Evolutionary conservation across 2,329 filamentous ascomycete genomes (phyloP).

Genomic region (Pseudogymnoascus sp.): DNA sequence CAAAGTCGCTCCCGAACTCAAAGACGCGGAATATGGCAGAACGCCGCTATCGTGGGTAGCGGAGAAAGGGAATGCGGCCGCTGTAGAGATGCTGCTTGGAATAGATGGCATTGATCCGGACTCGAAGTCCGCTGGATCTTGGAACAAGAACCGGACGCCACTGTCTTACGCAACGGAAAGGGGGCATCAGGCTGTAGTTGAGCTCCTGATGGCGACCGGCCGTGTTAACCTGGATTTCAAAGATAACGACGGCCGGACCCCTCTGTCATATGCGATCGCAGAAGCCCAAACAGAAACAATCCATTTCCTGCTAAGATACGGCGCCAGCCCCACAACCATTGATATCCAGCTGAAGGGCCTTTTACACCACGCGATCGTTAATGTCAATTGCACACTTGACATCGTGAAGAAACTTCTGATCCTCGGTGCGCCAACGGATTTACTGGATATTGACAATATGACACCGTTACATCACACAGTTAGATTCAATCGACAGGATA

Average conservation of each 20-base stretch:
- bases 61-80: background rate
- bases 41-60: conserved; percentile 9
- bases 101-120: conserved; percentile 1
- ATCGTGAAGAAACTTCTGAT: too few species aligned
- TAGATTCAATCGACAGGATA: too few species aligned
- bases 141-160: background rate
- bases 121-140: background rate
- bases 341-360: too few species aligned
- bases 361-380: too few species aligned
- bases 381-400: too few species aligned
- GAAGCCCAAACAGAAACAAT: too few species aligned
- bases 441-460: too few species aligned
- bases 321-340: too few species aligned
- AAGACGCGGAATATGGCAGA: background rate
- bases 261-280: too few species aligned
- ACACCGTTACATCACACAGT: too few species aligned
- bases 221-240: background rate
- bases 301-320: too few species aligned
- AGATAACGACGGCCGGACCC: background rate
- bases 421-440: too few species aligned
- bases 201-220: background rate
- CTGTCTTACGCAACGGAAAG: background rate
- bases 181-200: background rate
- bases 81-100: background rate
- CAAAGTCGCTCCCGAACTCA: background rate